phyloP scores from a whole-genome alignment of 2,329 filamentous ascomycete species.

The Xylariaceae sp. region DNA sequence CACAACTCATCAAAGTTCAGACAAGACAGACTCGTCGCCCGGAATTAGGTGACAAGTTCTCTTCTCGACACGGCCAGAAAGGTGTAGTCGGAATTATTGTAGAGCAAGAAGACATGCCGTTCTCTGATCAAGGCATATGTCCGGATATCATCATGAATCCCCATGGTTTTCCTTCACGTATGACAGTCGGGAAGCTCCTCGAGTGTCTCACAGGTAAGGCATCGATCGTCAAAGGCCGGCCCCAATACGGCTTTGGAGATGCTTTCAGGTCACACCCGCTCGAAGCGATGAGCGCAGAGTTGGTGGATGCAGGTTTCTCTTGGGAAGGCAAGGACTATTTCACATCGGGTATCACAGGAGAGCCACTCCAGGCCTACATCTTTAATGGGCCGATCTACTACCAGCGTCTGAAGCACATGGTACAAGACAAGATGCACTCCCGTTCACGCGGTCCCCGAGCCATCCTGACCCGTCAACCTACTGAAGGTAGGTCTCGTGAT shows the following conservation, averaged over 20 bases:
- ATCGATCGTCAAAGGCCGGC: conserved; percentile 76
- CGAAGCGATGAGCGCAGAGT: conserved; percentile 80
- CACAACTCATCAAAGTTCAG: conserved; percentile 85
- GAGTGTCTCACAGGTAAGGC: conserved; percentile 95
- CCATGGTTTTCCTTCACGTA: conserved; percentile 97
- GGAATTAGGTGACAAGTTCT: conserved; percentile 97
- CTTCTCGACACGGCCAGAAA: conserved; percentile 96
- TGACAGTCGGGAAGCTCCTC: conserved; percentile 98
- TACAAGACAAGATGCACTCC: conserved; percentile 99
- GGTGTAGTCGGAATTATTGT: conserved; percentile 96
- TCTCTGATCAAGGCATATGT: conserved; percentile 83
- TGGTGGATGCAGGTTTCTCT: conserved; percentile 85
- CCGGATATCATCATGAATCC: conserved; percentile 99
- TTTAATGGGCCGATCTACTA: conserved; percentile 99
- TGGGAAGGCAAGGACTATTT: conserved; percentile 98
- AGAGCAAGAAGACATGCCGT: conserved; percentile 95
- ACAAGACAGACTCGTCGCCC: conserved; percentile 93
- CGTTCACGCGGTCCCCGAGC: conserved; percentile 85
- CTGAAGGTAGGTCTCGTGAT: conserved; percentile 87
- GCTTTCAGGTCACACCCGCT: conserved; percentile 78
- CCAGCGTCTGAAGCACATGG: conserved; percentile 99
- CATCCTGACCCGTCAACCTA: conserved; percentile 91
- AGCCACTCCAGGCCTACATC: conserved; percentile 89
- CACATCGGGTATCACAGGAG: conserved; percentile 90
- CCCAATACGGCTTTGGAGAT: conserved; percentile 81